Evolutionary conservation across 345 rosid species (phyloP).

Genomic region (Dipteronia sinensis): DNA sequence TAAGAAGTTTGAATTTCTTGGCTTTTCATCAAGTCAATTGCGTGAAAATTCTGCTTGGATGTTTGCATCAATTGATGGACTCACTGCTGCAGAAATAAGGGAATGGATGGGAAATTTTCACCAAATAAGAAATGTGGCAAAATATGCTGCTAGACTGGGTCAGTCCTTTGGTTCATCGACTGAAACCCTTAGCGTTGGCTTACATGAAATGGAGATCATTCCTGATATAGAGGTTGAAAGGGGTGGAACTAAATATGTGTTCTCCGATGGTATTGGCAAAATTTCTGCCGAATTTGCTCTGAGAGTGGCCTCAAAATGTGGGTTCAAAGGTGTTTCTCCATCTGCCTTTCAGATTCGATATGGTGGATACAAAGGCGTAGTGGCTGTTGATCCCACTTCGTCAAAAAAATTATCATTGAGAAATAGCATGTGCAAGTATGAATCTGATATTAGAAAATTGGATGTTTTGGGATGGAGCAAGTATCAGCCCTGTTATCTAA

Average conservation of each 20-base stretch:
- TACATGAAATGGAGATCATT: slow-evolving; percentile 42
- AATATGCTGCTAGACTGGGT: slow-evolving; percentile 67
- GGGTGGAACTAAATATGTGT: slow-evolving; percentile 32
- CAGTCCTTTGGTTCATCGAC: slow-evolving; percentile 71
- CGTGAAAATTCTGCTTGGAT: slow-evolving; percentile 76
- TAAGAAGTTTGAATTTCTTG: slow-evolving; percentile 67
- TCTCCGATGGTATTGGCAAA: slow-evolving; percentile 75
- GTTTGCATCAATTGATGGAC: slow-evolving; percentile 57
- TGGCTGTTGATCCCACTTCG: slow-evolving; percentile 61
- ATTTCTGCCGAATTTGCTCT: slow-evolving; percentile 51
- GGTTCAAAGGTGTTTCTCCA: slow-evolving; percentile 36
- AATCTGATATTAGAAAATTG: slow-evolving; percentile 46
- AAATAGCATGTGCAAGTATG: slow-evolving; percentile 53
- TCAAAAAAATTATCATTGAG: slow-evolving; percentile 52
- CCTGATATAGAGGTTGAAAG: slow-evolving; percentile 35
- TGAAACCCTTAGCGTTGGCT: slow-evolving; percentile 51
- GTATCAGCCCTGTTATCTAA: slow-evolving; percentile 62
- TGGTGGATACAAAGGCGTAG: slow-evolving; percentile 70
- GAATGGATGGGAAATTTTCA: slow-evolving; percentile 53
- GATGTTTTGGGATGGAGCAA: slow-evolving; percentile 63
- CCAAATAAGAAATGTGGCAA: slow-evolving; percentile 61
- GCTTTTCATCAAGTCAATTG: slow-evolving; percentile 70
- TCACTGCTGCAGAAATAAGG: slow-evolving; percentile 53
- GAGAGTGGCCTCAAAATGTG: slow-evolving; percentile 56
- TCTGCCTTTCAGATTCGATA: slow-evolving; percentile 72